Evolutionary conservation across 208 protist species (phyloP).

Genomic region (Trypanosoma mega): DNA sequence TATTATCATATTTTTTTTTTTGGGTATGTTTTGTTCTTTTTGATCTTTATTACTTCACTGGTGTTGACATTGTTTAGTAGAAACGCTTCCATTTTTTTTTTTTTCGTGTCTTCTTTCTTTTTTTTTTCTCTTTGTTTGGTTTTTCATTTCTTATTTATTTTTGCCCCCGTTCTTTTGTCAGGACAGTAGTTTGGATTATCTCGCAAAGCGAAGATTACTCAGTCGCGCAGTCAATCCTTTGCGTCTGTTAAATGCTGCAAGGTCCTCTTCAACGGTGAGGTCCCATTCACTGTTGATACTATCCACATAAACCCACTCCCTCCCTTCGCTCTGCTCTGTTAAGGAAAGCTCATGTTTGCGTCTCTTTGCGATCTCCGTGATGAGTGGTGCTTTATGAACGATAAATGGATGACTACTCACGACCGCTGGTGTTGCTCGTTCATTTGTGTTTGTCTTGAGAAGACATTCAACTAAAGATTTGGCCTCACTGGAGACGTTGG

Average conservation of each 20-base stretch:
- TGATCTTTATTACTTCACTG: not conserved
- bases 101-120: not conserved
- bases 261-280: not conserved
- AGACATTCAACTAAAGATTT: conserved; percentile 45
- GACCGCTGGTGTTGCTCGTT: conserved; percentile 34
- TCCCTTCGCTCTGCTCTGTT: conserved; percentile 32
- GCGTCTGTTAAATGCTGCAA: not conserved
- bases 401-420: conserved; percentile 50
- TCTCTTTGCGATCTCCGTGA: conserved; percentile 29
- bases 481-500: conserved; percentile 36
- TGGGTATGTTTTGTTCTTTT: no score
- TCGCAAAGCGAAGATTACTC: not conserved
- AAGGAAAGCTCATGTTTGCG: conserved; percentile 27
- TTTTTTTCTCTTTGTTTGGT: not conserved
- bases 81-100: not conserved
- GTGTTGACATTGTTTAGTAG: not conserved
- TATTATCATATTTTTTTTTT: no score
- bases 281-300: conserved; percentile 18
- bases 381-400: conserved; percentile 17
- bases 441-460: conserved; percentile 32
- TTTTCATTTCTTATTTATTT: not conserved
- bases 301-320: conserved; percentile 61
- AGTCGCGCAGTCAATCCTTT: not conserved
- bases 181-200: not conserved
- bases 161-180: not conserved